Conservation (phyloP, 306 rosid genomes). For the barrel medic (Medicago truncatula) region DNA sequence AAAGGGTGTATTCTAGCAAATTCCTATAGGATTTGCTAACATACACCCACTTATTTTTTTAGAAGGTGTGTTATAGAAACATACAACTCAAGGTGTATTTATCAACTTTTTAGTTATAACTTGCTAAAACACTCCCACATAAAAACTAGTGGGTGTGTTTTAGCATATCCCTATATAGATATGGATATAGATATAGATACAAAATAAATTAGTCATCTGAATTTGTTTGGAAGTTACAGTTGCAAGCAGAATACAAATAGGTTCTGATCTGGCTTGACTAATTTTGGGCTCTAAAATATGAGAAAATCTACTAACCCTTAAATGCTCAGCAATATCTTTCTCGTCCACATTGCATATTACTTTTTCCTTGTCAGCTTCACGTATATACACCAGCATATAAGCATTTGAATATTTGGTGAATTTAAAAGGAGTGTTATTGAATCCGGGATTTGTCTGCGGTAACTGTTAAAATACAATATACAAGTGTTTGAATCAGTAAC, state of each 20-base stretch:
- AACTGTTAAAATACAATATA: slow-evolving; percentile 61
- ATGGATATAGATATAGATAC: background rate
- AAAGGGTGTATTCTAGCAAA: no score
- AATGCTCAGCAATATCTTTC: slow-evolving; percentile 98
- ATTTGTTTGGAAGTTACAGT: slow-evolving; percentile 14
- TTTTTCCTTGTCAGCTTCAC: slow-evolving; percentile 97
- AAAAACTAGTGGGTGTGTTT: no score
- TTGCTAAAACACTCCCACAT: no score
- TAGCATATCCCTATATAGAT: no score
- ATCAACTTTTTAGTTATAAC: no score
- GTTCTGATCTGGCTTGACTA: slow-evolving; percentile 19
- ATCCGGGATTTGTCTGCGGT: slow-evolving; percentile 98
- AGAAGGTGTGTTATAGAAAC: no score
- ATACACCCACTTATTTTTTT: no score
- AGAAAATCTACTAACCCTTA: slow-evolving; percentile 69
- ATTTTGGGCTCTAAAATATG: slow-evolving; percentile 11
- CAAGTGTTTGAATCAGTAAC: slow-evolving; percentile 34
- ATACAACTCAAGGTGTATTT: no score
- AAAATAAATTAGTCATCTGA: slow-evolving; percentile 8
- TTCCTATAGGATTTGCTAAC: no score
- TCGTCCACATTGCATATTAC: slow-evolving; percentile 97
- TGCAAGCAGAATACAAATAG: slow-evolving; percentile 6
- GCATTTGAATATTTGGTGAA: slow-evolving; percentile 98
- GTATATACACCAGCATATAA: slow-evolving; percentile 97
- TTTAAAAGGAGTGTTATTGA: slow-evolving; percentile 93